A percentile compares a stretch with the other conserved stretches of the same genome.
These are phyloP conservation scores for Straminergon stramineum DNA, from an alignment of 225 moss, liverwort and hornwort species.

Conservation along the genomic window DNA sequence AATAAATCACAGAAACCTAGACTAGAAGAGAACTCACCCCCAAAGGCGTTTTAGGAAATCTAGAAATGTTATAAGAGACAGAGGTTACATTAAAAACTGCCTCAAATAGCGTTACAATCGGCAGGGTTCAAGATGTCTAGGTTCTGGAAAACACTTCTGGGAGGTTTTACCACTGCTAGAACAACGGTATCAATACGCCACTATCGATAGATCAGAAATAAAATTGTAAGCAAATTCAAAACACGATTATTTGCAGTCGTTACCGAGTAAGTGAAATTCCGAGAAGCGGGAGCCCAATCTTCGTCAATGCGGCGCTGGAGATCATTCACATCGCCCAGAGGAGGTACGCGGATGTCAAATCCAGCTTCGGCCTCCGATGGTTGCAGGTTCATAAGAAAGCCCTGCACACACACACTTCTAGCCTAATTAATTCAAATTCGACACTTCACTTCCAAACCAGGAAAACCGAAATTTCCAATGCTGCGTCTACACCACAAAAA, in stretches of 20 bases:
- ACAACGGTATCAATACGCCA: background rate
- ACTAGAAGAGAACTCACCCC: background rate
- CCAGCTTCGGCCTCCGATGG: slow-evolving; percentile 96
- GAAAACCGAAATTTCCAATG: background rate
- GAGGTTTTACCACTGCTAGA: background rate
- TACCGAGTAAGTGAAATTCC: slow-evolving; percentile 73
- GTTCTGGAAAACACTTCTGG: background rate
- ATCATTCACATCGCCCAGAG: slow-evolving; percentile 35
- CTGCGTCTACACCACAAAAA: background rate
- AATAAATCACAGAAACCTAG: background rate
- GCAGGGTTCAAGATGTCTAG: background rate
- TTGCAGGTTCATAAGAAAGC: slow-evolving; percentile 95
- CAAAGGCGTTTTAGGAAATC: background rate
- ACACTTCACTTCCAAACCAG: background rate
- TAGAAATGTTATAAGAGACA: background rate
- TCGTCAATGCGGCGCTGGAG: slow-evolving; percentile 53
- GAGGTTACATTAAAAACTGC: background rate
- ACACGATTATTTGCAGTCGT: background rate
- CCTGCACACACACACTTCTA: slow-evolving; percentile 26
- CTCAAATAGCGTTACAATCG: background rate
- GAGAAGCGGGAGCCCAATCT: slow-evolving; percentile 95
- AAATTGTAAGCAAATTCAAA: background rate
- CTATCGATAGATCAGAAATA: background rate
- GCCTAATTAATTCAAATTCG: background rate
- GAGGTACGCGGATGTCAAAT: slow-evolving; percentile 84